Evolutionary conservation across 768 basidiomycete species (phyloP), one percentile per base, ranked within the genome.

Genomic region (Boletus pseudopeckii): DNA sequence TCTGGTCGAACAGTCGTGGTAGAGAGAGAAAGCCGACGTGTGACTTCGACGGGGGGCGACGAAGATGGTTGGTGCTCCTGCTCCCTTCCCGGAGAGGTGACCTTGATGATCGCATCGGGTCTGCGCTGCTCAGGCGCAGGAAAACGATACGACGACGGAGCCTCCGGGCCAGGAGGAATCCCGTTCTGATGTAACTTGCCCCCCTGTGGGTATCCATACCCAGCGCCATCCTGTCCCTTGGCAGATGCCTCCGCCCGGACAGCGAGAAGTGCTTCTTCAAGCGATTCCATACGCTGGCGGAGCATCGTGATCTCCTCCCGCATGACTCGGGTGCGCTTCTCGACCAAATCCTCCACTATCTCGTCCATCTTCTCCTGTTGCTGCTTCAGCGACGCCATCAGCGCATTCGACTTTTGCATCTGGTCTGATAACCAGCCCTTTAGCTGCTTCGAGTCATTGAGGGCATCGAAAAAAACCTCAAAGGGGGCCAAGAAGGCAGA

Each of bases 401-500:
- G 75, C 14, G 78, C 59, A 50, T 79, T 81, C 34, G 85, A 83
- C 64, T 80, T 81, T 57, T 81, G 78, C 33, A 92, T 71, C 69
- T 92, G 90, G 42, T 88, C 86, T 22, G 77, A 74, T 7, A 93
- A 76, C 85, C 90, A 90, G 36, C 67, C 63, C 71, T 92, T 91
- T 53, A 93, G 80, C 63, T 89, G 82, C 64, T 82, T 85, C 15
- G 87, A 84, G 67, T 92, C 92, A 50, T 84, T 80, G 32, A 94
- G 80, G 4, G 90, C 85, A 54, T 93, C 90, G 65, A 92, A 94
- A 69, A 94, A 93, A 48, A 79, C 69, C 63, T 87, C 88, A 59
- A 93, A 94, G 3, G 89, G 90, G 0, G 86, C 83, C 45, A 94
- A 72, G 69, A 94, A 94, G 18, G 89, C 85, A 1, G 81, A 74